phyloP scores from a whole-genome alignment of 1,284 basidiomycete species.

The Leccinum huronense region DNA sequence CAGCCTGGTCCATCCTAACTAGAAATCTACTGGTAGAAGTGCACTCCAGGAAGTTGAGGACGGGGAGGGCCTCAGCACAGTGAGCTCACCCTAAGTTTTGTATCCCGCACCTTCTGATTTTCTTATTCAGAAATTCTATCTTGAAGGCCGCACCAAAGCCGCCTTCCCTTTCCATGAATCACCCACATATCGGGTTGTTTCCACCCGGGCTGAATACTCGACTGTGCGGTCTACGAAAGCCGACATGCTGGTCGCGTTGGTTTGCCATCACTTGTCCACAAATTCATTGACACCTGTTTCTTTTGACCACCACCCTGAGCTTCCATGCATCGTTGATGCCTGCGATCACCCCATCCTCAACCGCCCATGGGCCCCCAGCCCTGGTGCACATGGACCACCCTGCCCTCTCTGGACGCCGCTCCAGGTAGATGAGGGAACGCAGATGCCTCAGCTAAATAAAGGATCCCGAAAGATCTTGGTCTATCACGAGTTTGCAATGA shows the following conservation, averaged over 20 bases:
- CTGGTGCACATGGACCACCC: neutral
- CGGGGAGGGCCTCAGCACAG: slow-evolving; percentile 9
- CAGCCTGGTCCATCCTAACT: neutral
- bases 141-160: slow-evolving; percentile 12
- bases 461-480: slow-evolving; percentile 10
- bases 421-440: neutral
- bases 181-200: slow-evolving; percentile 5
- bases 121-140: slow-evolving; percentile 14
- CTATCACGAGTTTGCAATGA: slow-evolving; percentile 16
- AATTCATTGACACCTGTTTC: neutral
- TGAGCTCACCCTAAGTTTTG: neutral
- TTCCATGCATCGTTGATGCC: neutral
- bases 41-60: slow-evolving; percentile 10
- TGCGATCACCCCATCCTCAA: slow-evolving; percentile 1
- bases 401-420: slow-evolving; percentile 11
- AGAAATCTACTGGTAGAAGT: neutral
- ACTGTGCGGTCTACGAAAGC: slow-evolving; percentile 8
- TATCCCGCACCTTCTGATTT: neutral
- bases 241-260: slow-evolving; percentile 10
- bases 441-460: neutral
- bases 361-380: neutral
- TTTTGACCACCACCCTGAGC: slow-evolving; percentile 7
- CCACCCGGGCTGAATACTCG: neutral
- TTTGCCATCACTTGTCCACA: slow-evolving; percentile 11
- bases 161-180: slow-evolving; percentile 15